Conservation (phyloP, 78 protist genomes). For the Dictyostelium intermedium region DNA sequence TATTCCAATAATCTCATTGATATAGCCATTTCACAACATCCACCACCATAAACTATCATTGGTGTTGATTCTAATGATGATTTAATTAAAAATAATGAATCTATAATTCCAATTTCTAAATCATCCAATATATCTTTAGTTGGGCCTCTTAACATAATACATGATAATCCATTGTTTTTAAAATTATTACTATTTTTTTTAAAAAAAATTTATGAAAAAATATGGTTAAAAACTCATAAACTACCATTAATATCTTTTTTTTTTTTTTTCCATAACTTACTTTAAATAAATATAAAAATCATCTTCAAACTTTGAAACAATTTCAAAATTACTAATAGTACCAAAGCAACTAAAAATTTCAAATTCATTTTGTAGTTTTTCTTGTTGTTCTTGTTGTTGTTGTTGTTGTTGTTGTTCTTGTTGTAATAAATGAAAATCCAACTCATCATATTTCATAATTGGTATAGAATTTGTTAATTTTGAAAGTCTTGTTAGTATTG, state of each 20-base stretch:
- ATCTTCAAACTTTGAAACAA: constrained; percentile 9
- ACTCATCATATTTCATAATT: constrained; percentile 8
- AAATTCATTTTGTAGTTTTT: neutral
- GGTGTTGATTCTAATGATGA: constrained; percentile 51
- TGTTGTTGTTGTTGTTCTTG: neutral
- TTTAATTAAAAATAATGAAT: constrained; percentile 41
- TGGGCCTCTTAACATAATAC: constrained; percentile 54
- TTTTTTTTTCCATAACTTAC: neutral
- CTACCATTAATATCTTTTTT: neutral
- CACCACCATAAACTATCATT: constrained; percentile 65
- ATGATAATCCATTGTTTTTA: neutral
- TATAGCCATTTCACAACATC: constrained; percentile 57
- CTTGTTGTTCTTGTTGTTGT: neutral
- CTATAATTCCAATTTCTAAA: constrained; percentile 70
- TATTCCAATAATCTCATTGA: neutral
- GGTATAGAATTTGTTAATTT: neutral
- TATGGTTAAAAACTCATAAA: neutral
- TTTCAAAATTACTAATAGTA: neutral
- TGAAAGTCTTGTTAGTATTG: neutral
- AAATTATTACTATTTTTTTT: neutral
- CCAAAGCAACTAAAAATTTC: neutral
- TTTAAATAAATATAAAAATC: neutral
- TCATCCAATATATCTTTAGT: constrained; percentile 61
- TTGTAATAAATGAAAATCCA: constrained; percentile 3
- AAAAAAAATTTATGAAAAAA: neutral